phyloP scores from a whole-genome alignment of 2,329 filamentous ascomycete species.

The Trichoderma citrinoviride region DNA sequence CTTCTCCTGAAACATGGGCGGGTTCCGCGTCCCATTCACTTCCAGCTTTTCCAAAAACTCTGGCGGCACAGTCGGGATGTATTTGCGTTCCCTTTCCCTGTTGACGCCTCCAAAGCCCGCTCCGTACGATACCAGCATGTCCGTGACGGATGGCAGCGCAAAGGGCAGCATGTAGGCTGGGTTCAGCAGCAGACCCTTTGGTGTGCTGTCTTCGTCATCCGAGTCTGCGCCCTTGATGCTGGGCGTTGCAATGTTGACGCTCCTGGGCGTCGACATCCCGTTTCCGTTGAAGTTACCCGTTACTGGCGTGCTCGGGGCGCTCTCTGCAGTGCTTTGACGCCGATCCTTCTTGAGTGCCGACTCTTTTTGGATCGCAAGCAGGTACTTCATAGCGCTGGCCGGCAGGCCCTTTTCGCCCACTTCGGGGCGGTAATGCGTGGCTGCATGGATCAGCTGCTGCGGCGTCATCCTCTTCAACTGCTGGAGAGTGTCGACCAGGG shows the following conservation, averaged over 20 bases:
- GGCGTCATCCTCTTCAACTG: conserved; percentile 82
- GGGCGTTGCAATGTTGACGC: conserved; percentile 42
- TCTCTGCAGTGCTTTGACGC: conserved; percentile 48
- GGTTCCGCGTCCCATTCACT: conserved; percentile 49
- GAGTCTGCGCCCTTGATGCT: conserved; percentile 36
- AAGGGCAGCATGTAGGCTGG: conserved; percentile 92
- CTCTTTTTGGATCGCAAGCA: conserved; percentile 76
- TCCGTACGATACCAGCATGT: conserved; percentile 95
- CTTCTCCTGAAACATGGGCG: conserved; percentile 60
- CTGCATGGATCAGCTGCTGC: conserved; percentile 86
- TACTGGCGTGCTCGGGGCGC: conserved; percentile 46
- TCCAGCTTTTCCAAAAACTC: conserved; percentile 92
- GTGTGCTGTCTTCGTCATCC: conserved; percentile 61
- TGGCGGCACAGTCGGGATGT: conserved; percentile 90
- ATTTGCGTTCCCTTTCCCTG: conserved; percentile 86
- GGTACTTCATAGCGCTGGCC: conserved; percentile 84
- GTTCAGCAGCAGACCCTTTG: conserved; percentile 76
- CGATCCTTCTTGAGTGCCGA: conserved; percentile 58
- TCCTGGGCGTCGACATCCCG: conserved; percentile 44
- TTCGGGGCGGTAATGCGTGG: conserved; percentile 89
- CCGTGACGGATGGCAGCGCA: conserved; percentile 89
- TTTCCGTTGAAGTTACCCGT: conserved; percentile 42
- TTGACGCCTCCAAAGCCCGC: conserved; percentile 93
- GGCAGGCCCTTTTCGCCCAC: conserved; percentile 91
- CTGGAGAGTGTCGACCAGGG: conserved; percentile 81